Evolutionary conservation across 441 rosid species (phyloP).

Genomic region (Omphalea diandra): DNA sequence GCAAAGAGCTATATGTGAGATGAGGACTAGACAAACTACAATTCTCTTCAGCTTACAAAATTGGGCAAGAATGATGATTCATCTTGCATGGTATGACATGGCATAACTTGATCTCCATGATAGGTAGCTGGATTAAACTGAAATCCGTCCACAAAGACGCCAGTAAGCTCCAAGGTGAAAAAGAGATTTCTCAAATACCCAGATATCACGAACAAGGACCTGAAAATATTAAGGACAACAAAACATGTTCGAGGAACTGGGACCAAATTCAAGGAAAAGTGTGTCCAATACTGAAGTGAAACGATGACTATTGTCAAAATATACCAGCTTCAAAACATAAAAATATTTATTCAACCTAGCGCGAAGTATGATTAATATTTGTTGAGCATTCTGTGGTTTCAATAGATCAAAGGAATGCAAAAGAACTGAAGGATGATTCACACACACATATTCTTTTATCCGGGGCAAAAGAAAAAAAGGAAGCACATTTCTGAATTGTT

Average conservation of each 20-base stretch:
- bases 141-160: slow-evolving; percentile 89
- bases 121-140: slow-evolving; percentile 27
- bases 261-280: neutral
- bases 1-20: neutral
- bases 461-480: neutral
- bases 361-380: neutral
- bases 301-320: neutral
- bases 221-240: slow-evolving; percentile 30
- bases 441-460: neutral
- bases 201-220: slow-evolving; percentile 89
- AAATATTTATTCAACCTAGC: neutral
- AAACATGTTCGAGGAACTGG: neutral
- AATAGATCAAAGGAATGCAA: neutral
- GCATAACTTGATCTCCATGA: neutral
- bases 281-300: neutral
- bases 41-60: slow-evolving; percentile 24
- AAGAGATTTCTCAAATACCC: slow-evolving; percentile 96
- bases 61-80: slow-evolving; percentile 14
- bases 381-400: neutral
- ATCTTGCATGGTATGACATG: slow-evolving; percentile 6
- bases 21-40: slow-evolving; percentile 8
- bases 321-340: neutral
- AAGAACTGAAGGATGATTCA: neutral
- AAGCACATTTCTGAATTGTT: neutral
- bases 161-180: slow-evolving; percentile 80